phyloP scores from a whole-genome alignment of 164 flowering plant species.

The Houttuynia cordata region DNA sequence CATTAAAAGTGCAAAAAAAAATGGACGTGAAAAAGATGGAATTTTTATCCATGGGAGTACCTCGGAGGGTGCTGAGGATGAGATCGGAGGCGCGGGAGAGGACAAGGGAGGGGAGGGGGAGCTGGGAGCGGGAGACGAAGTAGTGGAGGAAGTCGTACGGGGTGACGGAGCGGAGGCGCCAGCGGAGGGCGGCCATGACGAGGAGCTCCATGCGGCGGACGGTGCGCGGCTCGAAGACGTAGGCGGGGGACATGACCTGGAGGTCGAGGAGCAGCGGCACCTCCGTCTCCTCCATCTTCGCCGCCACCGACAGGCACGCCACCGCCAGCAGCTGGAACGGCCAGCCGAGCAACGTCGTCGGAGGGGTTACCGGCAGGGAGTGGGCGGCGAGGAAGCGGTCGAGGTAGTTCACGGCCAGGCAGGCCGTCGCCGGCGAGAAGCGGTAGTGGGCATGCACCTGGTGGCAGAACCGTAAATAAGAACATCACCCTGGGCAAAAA shows the following conservation, averaged over 20 bases:
- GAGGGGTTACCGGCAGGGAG: slow-evolving; percentile 30
- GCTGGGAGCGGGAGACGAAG: slow-evolving; percentile 23
- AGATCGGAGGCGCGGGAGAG: slow-evolving; percentile 31
- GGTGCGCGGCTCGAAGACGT: slow-evolving; percentile 46
- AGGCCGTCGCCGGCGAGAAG: slow-evolving; percentile 49
- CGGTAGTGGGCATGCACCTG: slow-evolving; percentile 45
- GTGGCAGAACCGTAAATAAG: not conserved
- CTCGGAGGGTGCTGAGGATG: slow-evolving; percentile 40
- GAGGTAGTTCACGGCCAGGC: slow-evolving; percentile 51
- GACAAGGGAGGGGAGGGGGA: slow-evolving; percentile 7
- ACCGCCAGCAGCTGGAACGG: slow-evolving; percentile 57
- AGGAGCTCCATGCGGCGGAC: slow-evolving; percentile 61
- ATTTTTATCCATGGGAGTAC: slow-evolving; percentile 12
- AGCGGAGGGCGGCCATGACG: slow-evolving; percentile 41
- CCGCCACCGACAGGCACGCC: slow-evolving; percentile 66
- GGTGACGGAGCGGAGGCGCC: slow-evolving; percentile 49
- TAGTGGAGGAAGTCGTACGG: slow-evolving; percentile 45
- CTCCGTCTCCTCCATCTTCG: slow-evolving; percentile 60
- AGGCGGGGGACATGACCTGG: slow-evolving; percentile 31
- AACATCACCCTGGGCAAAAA: not conserved
- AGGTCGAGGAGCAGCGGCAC: slow-evolving; percentile 47
- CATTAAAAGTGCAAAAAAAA: not conserved
- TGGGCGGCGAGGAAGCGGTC: slow-evolving; percentile 52
- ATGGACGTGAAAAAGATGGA: not conserved
- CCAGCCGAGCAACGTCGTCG: slow-evolving; percentile 50